Conservation (phyloP, 1,139 yeast species). For the Eremothecium cymbalariae region DNA sequence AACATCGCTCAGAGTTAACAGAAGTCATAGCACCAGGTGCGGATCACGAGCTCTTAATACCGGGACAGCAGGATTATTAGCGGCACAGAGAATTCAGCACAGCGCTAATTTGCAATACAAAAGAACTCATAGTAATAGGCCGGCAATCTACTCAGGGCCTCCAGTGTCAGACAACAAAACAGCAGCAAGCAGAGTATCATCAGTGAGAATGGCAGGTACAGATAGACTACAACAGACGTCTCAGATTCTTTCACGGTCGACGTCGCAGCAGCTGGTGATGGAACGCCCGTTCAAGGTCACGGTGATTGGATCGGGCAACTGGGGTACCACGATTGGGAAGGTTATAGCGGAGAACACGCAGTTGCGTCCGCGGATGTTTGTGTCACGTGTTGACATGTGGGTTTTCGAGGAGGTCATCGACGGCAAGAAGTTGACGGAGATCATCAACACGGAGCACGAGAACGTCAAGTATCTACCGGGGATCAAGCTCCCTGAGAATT, state of each 20-base stretch:
- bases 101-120: no score
- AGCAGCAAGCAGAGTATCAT: no score
- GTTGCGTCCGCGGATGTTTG: conserved; percentile 60
- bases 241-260: conserved; percentile 20
- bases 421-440: conserved; percentile 71
- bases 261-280: conserved; percentile 16
- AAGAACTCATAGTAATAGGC: no score
- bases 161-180: no score
- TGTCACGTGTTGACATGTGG: conserved; percentile 80
- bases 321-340: conserved; percentile 96
- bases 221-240: conserved; percentile 30
- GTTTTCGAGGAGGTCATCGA: conserved; percentile 74
- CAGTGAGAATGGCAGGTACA: conserved; percentile 28
- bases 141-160: no score
- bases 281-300: conserved; percentile 40
- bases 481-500: conserved; percentile 68
- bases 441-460: conserved; percentile 78
- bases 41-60: no score
- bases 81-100: no score
- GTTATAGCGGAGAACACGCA: conserved; percentile 79
- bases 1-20: no score
- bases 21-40: no score
- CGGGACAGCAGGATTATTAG: no score
- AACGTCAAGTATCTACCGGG: conserved; percentile 84
- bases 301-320: conserved; percentile 70